Evolutionary conservation across 805 yeast genomes (phyloP).

Genomic region (Candida ipomoeae): DNA sequence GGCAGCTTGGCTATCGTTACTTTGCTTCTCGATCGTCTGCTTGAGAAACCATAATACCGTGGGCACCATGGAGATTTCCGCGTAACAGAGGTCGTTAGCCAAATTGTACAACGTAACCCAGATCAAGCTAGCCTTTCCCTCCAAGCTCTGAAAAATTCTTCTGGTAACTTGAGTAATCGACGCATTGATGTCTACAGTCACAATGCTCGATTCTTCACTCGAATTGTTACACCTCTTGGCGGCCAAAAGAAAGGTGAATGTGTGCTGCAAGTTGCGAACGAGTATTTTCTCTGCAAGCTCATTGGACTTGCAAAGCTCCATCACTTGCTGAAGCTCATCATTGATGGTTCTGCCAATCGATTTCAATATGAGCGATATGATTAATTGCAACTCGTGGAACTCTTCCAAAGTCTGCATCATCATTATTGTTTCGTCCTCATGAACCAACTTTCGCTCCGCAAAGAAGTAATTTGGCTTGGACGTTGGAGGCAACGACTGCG

Average conservation of each 20-base stretch:
- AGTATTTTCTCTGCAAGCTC: slow-evolving; percentile 9
- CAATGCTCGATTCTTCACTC: background rate
- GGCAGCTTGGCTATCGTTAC: slow-evolving; percentile 10
- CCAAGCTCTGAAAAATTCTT: background rate
- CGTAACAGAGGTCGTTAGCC: slow-evolving; percentile 29
- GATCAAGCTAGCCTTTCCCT: slow-evolving; percentile 11
- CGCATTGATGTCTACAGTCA: background rate
- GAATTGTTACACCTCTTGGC: slow-evolving; percentile 8
- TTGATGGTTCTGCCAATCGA: background rate
- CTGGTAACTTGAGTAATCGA: background rate
- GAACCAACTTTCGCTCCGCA: slow-evolving; percentile 7
- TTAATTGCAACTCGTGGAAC: slow-evolving; percentile 10
- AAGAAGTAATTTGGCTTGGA: slow-evolving; percentile 24
- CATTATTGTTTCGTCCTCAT: slow-evolving; percentile 3
- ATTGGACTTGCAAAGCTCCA: background rate
- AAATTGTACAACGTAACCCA: slow-evolving; percentile 30
- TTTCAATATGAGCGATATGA: slow-evolving; percentile 7
- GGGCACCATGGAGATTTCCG: slow-evolving; percentile 21
- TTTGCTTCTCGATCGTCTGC: slow-evolving; percentile 13
- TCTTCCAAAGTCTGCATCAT: slow-evolving; percentile 10
- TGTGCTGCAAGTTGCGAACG: slow-evolving; percentile 10
- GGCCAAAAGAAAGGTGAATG: slow-evolving; percentile 8
- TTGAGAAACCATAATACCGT: slow-evolving; percentile 20
- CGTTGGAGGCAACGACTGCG: slow-evolving; percentile 24
- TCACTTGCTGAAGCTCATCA: slow-evolving; percentile 6